These are phyloP conservation scores for Gentiana dahurica DNA, from an alignment of 257 asterid species.

Conservation along the genomic window DNA sequence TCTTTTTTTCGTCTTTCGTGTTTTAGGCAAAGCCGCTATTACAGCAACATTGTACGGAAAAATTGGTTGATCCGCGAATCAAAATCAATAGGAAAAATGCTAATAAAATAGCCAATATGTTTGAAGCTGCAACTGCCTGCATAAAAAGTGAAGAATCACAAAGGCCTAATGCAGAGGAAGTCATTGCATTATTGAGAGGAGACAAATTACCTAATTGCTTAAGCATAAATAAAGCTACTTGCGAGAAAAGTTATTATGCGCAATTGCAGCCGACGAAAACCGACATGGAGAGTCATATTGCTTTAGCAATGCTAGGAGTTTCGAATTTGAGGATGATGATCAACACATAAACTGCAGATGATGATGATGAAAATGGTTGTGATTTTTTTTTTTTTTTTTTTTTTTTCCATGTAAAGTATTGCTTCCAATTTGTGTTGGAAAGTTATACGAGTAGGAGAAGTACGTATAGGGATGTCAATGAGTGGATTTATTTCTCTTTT, in stretches of 20 bases:
- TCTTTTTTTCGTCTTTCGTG: not conserved
- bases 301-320: constrained; percentile 88
- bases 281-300: constrained; percentile 73
- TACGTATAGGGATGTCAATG: too few relatives aligned
- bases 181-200: constrained; percentile 25
- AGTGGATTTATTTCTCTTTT: too few relatives aligned
- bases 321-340: constrained; percentile 52
- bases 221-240: constrained; percentile 6
- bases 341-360: constrained; percentile 36
- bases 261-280: constrained; percentile 52
- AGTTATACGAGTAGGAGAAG: too few relatives aligned
- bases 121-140: constrained; percentile 53
- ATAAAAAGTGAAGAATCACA: constrained; percentile 37
- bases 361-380: constrained; percentile 1
- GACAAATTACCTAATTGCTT: constrained; percentile 24
- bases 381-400: too few relatives aligned
- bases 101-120: constrained; percentile 29
- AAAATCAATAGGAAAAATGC: constrained; percentile 18
- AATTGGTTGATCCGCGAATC: constrained; percentile 38
- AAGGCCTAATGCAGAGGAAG: constrained; percentile 51
- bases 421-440: too few relatives aligned
- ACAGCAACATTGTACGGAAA: constrained; percentile 37
- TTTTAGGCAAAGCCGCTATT: constrained; percentile 55
- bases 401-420: too few relatives aligned
- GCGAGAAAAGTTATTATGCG: constrained; percentile 7